phyloP scores from a whole-genome alignment of 495 filamentous ascomycete genomes.

The Penicillium waksmanii region DNA sequence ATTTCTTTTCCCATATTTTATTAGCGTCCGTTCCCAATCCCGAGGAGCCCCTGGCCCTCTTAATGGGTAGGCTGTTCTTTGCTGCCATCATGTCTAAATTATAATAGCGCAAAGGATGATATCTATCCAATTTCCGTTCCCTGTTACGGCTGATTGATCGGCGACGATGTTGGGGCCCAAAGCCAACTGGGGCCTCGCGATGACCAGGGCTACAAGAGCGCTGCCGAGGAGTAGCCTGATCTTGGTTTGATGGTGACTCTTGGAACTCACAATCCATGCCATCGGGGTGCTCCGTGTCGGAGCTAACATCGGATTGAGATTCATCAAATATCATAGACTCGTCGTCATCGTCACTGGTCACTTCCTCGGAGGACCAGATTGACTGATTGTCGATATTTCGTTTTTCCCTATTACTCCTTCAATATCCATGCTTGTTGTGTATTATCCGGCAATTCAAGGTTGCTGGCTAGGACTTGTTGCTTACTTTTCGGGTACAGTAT shows the following conservation, averaged over 20 bases:
- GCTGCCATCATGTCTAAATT: conserved; percentile 9
- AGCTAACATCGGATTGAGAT: conserved; percentile 15
- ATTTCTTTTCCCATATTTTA: conserved; percentile 14
- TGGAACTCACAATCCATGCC: conserved; percentile 11
- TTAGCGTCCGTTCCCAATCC: conserved; percentile 10
- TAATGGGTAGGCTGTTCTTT: conserved; percentile 9
- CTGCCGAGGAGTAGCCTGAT: neutral
- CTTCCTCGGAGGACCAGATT: conserved; percentile 13
- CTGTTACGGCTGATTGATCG: conserved; percentile 15
- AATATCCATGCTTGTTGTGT: neutral
- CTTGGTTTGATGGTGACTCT: neutral
- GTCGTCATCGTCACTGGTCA: conserved; percentile 12
- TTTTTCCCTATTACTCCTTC: neutral
- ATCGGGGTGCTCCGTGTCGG: conserved; percentile 16
- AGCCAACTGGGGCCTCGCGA: neutral
- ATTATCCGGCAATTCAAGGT: neutral
- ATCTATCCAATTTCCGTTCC: conserved; percentile 11
- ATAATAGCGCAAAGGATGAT: neutral
- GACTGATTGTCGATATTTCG: neutral
- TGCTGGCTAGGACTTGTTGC: neutral
- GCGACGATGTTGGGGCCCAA: conserved; percentile 12
- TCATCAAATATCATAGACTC: conserved; percentile 18
- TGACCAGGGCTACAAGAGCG: conserved; percentile 17
- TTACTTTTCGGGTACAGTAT: conserved; percentile 11
- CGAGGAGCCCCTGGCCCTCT: conserved; percentile 9